Percentiles rank a stretch among this genome's conserved stretches.
Conservation (phyloP, 495 filamentous ascomycete species). For the Trichocladium antarcticum region DNA sequence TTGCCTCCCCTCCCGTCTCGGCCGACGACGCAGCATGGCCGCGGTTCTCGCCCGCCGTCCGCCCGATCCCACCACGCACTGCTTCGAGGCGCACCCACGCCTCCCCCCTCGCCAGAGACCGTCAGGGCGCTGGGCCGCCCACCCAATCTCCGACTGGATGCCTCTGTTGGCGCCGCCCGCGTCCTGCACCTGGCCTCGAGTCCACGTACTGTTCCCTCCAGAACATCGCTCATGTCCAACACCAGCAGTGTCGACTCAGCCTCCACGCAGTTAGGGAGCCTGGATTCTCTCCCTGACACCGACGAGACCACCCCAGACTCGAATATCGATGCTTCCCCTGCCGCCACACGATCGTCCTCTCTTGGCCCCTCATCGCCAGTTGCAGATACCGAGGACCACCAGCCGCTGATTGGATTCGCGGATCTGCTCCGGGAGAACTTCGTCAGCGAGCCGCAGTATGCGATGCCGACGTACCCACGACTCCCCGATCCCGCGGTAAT, state of each 20-base stretch:
- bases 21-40: not conserved
- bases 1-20: conserved; percentile 18
- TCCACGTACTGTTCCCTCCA: not conserved
- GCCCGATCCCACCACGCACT: not conserved
- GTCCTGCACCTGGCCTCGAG: not conserved
- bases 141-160: not conserved
- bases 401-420: not conserved
- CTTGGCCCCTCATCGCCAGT: no score
- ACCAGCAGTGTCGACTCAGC: not conserved
- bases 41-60: conserved; percentile 1
- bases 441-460: conserved; percentile 1
- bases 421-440: not conserved
- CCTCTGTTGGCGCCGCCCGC: not conserved
- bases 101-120: conserved; percentile 5
- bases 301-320: not conserved
- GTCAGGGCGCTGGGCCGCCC: not conserved
- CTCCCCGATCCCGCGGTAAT: conserved; percentile 19
- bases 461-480: conserved; percentile 4
- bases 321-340: no score
- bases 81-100: conserved; percentile 4
- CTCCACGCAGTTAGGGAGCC: not conserved
- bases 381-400: not conserved
- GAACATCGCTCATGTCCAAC: conserved; percentile 4
- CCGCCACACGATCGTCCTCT: no score
- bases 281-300: not conserved